Base-by-base conservation (phyloP, 371 early-diverging fungal genomes). In the Mortierella sp. region DNA sequence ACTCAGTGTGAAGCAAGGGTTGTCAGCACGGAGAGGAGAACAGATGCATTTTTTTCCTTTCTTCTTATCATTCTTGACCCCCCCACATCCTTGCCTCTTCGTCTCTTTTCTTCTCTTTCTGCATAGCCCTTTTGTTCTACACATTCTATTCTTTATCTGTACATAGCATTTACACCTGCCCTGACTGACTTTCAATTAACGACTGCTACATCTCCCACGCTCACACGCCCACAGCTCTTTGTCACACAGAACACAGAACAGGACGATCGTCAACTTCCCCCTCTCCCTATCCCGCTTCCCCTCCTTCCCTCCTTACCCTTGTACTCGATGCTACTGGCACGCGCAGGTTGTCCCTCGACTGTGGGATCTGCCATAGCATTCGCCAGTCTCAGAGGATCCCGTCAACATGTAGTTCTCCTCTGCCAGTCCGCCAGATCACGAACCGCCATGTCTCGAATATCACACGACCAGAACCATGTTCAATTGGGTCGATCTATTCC, bases 261-360 rank as follows among this genome's bases (percentile, higher is more conserved):
- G 8, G 9, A 39, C 39, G 14, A n/a, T 71, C 8, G n/a, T 67
- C 66, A 29, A 9, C 66, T 68, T 34, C 34, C 26, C 26, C 31
- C 19, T 34, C 52, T 7, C 65, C 7, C 37, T 22, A 1, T 24
- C 43, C 29, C 31, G 34, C n/a, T 52, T 13, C 13, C 40, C 13
- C 22, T 14, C 29, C 1, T 40, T 11, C 19, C 55, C 3, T 31
- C 19, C 29, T 5, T 24, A 29, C 71, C 53, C 26, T 74, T 77
- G 71, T 68, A 70, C 66, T 61, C 74, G 43, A 74, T 79, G 74
- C 71, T 74, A 22, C 68, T 70, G 19, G 69, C 73, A 47, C 48
- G 58, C 61, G 58, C 70, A 26, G 66, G 61, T 19, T 71, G 67
- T 34, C 26, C 68, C 40, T 61, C 79, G 29, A 47, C 73, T 8